Evolutionary conservation across 2,329 filamentous ascomycete genomes (phyloP), one percentile per base, ranked within the genome.

Genomic region (Pseudocercospora eumusae): DNA sequence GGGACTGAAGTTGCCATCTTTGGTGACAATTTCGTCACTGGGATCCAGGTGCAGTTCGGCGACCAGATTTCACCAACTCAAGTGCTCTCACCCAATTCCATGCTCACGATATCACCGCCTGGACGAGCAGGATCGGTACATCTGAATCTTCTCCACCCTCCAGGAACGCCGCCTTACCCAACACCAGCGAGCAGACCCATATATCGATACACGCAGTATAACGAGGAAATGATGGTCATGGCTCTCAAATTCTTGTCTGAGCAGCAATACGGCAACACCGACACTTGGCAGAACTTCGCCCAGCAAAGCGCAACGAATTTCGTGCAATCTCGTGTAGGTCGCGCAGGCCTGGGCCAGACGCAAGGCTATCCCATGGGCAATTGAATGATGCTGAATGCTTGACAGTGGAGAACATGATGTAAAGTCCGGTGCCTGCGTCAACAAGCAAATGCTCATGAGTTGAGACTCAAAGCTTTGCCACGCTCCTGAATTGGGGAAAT

Each of bases 1-100:
- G 92, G 92, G 45, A 92, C 91, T 57, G 92, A 97, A 74, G 91
- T 96, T 2, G 93, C 91, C 0, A 85, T 95, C 60, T 81, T 96
- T 8, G 92, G 93, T 18, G 90, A 87, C 66, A 86, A 88, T 13
- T 96, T 96, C 74, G 88, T 87, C 66, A 88, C 89, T 76, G 86
- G 86, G 1, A 83, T 96, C 64, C 90, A 93, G 65, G 90, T 96
- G 59, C 89, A 92, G 76, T 97, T 97, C 74, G 93, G 93, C 20
- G 86, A 88, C 64, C 81, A 80, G 15, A 78, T 84, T 52, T 86
- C 86, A 18, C 86, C 88, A 0, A 93, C 90, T 1, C 91, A 89
- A 0, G 95, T 85, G 73, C 90, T 89, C 88, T 90, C 49, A 85
- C 90, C 65, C 88, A 88, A 62, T 89, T 89, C n/a, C 21, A 79